phyloP scores from a whole-genome alignment of 2,329 filamentous ascomycete genomes.

The Penicillium sp. region DNA sequence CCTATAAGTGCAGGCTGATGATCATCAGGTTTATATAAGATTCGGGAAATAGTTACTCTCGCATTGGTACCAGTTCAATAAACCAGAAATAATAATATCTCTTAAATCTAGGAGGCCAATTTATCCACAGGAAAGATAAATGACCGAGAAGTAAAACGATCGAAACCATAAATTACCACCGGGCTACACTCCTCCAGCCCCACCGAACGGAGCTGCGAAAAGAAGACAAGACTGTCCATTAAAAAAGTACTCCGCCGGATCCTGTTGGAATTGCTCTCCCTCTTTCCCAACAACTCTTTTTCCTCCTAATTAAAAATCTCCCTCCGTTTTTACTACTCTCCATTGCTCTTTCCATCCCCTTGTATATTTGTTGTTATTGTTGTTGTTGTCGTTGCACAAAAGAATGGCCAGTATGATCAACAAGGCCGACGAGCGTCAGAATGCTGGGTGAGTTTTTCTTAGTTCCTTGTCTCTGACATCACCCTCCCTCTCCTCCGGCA shows the following conservation, averaged over 20 bases:
- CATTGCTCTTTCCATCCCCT: constrained; percentile 17
- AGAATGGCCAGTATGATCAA: constrained; percentile 60
- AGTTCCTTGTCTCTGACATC: constrained; percentile 46
- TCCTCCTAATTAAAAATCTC: constrained; percentile 17
- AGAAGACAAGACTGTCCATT: constrained; percentile 23
- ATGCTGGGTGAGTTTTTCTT: constrained; percentile 57
- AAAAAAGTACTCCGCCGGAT: constrained; percentile 43
- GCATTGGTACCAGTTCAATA: not conserved
- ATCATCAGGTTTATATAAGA: not conserved
- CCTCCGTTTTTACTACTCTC: constrained; percentile 23
- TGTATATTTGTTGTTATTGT: constrained; percentile 21
- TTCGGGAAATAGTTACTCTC: not conserved
- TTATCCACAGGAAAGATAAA: constrained; percentile 7
- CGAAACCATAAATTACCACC: constrained; percentile 12
- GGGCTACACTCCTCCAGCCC: constrained; percentile 23
- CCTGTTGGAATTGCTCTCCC: constrained; percentile 36
- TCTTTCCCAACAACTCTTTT: constrained; percentile 33
- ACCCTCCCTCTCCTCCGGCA: constrained; percentile 37
- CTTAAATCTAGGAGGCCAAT: not conserved
- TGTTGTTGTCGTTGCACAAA: constrained; percentile 14
- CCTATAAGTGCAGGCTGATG: no score
- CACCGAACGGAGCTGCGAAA: constrained; percentile 32
- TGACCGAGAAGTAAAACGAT: constrained; percentile 8
- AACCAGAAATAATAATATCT: not conserved
- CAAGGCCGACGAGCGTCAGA: constrained; percentile 56